A percentile compares a stretch with the other conserved stretches of the same genome.
phyloP scores from a whole-genome alignment of 2,329 filamentous ascomycete genomes.

The Hirsutella thompsonii region DNA sequence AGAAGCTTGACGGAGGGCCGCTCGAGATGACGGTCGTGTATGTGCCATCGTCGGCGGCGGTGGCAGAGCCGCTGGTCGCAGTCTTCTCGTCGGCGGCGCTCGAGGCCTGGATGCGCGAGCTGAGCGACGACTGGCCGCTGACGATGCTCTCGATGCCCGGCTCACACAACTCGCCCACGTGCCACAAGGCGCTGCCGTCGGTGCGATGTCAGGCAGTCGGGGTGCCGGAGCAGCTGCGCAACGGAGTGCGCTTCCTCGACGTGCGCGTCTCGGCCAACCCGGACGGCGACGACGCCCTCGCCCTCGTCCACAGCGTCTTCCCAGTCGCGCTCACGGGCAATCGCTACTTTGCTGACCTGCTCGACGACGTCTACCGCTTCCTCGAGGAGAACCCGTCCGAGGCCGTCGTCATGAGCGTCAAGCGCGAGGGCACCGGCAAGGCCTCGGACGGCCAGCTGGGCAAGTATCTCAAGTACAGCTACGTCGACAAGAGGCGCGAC shows the following conservation, averaged over 20 bases:
- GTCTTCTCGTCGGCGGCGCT: slow-evolving; percentile 62
- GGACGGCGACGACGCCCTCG: slow-evolving; percentile 52
- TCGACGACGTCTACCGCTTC: slow-evolving; percentile 61
- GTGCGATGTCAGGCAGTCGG: slow-evolving; percentile 84
- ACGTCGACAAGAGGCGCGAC: slow-evolving; percentile 41
- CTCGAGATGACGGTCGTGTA: slow-evolving; percentile 55
- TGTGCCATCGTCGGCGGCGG: slow-evolving; percentile 37
- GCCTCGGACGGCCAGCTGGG: slow-evolving; percentile 69
- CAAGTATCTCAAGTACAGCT: slow-evolving; percentile 59
- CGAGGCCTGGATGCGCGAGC: slow-evolving; percentile 66
- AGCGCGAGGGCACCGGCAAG: slow-evolving; percentile 77
- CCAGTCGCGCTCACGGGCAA: slow-evolving; percentile 72
- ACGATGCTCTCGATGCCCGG: slow-evolving; percentile 81
- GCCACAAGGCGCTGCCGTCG: slow-evolving; percentile 72
- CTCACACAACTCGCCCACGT: slow-evolving; percentile 88
- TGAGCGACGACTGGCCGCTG: slow-evolving; percentile 60
- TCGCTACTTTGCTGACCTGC: slow-evolving; percentile 65
- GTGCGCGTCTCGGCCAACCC: slow-evolving; percentile 53
- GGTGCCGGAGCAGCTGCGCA: slow-evolving; percentile 65
- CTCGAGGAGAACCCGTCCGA: slow-evolving; percentile 68
- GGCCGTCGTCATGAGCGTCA: slow-evolving; percentile 74
- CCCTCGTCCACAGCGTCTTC: slow-evolving; percentile 83
- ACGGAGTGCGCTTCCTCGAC: slow-evolving; percentile 91
- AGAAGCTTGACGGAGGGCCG: slow-evolving; percentile 34
- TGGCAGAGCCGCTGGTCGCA: slow-evolving; percentile 42